phyloP scores from a whole-genome alignment of 2,329 filamentous ascomycete genomes.

The Rhytidhysteron rufulum region DNA sequence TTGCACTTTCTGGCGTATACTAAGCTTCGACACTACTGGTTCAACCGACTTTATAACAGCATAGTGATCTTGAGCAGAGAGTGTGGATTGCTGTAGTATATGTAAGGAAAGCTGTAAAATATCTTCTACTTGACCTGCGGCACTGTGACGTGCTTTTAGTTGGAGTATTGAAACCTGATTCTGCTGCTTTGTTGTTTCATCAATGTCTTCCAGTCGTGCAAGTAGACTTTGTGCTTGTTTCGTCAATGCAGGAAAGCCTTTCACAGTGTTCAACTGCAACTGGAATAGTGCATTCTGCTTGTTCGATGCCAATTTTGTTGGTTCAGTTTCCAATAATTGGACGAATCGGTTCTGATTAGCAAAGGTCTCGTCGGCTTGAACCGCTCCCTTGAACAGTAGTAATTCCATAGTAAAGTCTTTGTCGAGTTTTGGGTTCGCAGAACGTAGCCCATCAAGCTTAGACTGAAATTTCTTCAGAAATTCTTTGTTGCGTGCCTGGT shows the following conservation, averaged over 20 bases:
- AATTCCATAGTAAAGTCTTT: not conserved
- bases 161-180: too few relatives aligned
- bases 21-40: slow-evolving; percentile 13
- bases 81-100: slow-evolving; percentile 3
- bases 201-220: too few relatives aligned
- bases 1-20: slow-evolving; percentile 17
- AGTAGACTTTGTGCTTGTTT: too few relatives aligned
- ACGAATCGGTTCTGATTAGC: not conserved
- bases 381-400: not conserved
- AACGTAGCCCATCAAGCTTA: not conserved
- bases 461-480: not conserved
- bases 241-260: too few relatives aligned
- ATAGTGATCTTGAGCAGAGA: slow-evolving; percentile 8
- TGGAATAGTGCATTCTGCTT: too few relatives aligned
- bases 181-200: too few relatives aligned
- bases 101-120: slow-evolving; percentile 1
- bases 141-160: too few relatives aligned
- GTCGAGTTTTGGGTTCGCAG: not conserved
- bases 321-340: not conserved
- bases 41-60: slow-evolving; percentile 11
- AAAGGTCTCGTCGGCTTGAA: not conserved
- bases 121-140: too few relatives aligned
- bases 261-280: too few relatives aligned
- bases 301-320: not conserved
- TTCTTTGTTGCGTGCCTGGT: not conserved